Evolutionary conservation across 306 rosid species (phyloP), one percentile per base, ranked within the genome.

Genomic region (Trifolium subterraneum): DNA sequence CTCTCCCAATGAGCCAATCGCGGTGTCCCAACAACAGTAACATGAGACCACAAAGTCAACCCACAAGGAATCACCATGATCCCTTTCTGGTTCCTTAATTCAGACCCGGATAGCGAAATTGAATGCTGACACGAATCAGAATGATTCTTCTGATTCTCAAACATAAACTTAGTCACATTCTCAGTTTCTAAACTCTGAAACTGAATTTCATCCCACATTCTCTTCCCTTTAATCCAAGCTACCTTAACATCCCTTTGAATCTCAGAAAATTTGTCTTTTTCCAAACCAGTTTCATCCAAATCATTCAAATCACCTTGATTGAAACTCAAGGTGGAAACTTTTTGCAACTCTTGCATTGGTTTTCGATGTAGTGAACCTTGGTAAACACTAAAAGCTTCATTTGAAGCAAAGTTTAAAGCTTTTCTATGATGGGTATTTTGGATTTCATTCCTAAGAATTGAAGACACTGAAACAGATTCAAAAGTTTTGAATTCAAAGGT

Each of bases 21-120:
- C n/a, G 98, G 98, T 0, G 92, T 93, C 50, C 94, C 98, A 8
- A 93, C 97, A 73, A 93, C 94, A 3, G 98, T 87, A 9, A 93
- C 78, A 65, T 93, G 96, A 8, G 97, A 93, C 96, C 97, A 83
- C 18, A 91, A 84, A 18, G 97, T 91, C 82, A 93, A 60, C 51
- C 97, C 97, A 20, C 97, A 93, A 0, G 98, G 97, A 27, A 93
- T 41, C 71, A 83, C 91, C 89, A 91, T 39, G 12, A 91, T 76
- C 72, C 84, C 87, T 12, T 82, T 75, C 70, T 59, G 78, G 10
- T 70, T 83, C 64, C 38, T 48, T 16, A 93, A 87, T 36, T 83
- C 88, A 9, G 82, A 55, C 67, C 91, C 96, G 2, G 90, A 78
- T 2, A 91, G 19, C 19, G 91, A 23, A 73, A 91, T 78, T 72